Base-by-base conservation (phyloP, 306 rosid species). In the Albizia julibrissin region DNA sequence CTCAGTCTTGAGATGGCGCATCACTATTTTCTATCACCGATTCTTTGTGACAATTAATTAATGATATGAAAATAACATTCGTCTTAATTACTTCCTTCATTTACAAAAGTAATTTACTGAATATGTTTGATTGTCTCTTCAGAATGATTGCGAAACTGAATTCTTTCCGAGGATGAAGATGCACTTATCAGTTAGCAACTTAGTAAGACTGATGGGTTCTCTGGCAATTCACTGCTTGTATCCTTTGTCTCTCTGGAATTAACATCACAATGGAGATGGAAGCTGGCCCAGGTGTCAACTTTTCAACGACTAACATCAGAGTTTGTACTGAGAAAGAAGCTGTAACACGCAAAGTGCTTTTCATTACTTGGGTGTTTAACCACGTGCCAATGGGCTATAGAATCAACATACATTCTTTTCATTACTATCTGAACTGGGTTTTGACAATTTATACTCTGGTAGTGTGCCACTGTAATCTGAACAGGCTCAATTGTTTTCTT, bases 121-220 rank as follows among this genome's bases (percentile, higher is more conserved):
- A 26, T 62, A 74, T 69, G 69, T 80, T 43, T 74, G 40, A 26
- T 3, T 46, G 12, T 79, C 22, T 69, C 42, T 68, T 50, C 88
- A 90, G 91, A 88, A 43, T 64, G 78, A 75, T 50, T 67, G 37
- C 75, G 52, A 54, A 34, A 66, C 68, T 59, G 79, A 75, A 78
- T 82, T 75, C 87, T 81, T 81, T 84, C 86, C 15, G 80, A 80
- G 91, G 86, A 86, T 29, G 82, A 90, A 85, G 89, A 86, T 78
- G 59, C 78, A 72, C 62, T 75, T 84, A 70, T 50, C n/a, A 18
- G 65, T 72, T 76, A 78, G 80, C 80, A 39, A 18, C 59, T 72
- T 76, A 78, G 80, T 78, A 39, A 59, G 72, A 61, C 81, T 61
- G 77, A 74, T 33, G 80, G 72, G 84, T 70, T 72, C 84, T 75